These are phyloP conservation scores for Geotrichum fermentans DNA, from an alignment of 1,139 yeast species.

Conservation along the genomic window DNA sequence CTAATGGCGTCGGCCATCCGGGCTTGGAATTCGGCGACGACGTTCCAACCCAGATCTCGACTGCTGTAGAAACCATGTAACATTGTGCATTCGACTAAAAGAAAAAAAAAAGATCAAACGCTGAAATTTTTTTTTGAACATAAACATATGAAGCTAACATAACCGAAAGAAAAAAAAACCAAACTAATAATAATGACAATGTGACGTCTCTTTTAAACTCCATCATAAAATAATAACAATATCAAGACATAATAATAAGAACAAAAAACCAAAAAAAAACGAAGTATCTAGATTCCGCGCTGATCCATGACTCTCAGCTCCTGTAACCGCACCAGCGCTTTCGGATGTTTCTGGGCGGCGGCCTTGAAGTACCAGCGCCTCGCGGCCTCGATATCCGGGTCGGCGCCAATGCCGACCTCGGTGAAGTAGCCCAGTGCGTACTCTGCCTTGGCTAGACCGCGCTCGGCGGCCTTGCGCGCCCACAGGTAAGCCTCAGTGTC, in stretches of 20 bases:
- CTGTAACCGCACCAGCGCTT: constrained; percentile 45
- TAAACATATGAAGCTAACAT: not conserved
- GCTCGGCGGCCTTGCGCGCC: constrained; percentile 82
- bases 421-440: constrained; percentile 76
- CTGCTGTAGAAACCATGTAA: no score
- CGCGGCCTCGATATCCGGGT: constrained; percentile 45
- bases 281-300: not conserved
- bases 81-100: no score
- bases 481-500: constrained; percentile 80
- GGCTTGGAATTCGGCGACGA: not conserved
- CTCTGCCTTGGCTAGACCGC: constrained; percentile 74
- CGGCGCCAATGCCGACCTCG: constrained; percentile 67
- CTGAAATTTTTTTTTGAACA: not conserved
- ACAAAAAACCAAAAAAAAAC: not conserved
- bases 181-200: not conserved
- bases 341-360: constrained; percentile 53
- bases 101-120: not conserved
- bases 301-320: constrained; percentile 20
- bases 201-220: no score
- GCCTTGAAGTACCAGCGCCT: constrained; percentile 52
- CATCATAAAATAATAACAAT: not conserved
- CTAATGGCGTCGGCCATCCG: not conserved
- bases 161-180: not conserved
- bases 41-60: constrained; percentile 4
- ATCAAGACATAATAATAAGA: not conserved